Percentiles rank a stretch among this genome's conserved stretches.
Conservation (phyloP, 164 flowering plant genomes). For the Magnolia officinalis region DNA sequence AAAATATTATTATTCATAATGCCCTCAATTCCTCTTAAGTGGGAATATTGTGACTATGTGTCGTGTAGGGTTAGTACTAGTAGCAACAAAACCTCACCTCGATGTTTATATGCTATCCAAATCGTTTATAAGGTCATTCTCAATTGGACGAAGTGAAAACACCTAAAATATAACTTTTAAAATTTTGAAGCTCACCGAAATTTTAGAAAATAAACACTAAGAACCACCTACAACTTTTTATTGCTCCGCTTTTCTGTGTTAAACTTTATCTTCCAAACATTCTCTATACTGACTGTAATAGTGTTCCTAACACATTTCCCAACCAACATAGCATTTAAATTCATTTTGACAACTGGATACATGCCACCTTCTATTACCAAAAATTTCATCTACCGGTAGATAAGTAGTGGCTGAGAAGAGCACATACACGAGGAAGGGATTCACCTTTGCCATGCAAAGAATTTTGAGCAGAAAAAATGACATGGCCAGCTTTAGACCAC, state of each 20-base stretch:
- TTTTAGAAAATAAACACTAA: neutral
- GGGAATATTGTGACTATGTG: too few species aligned
- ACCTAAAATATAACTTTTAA: too few species aligned
- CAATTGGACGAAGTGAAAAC: too few species aligned
- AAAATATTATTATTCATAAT: too few species aligned
- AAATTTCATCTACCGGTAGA: neutral
- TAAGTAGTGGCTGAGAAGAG: neutral
- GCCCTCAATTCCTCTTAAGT: too few species aligned
- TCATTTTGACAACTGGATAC: constrained; percentile 46
- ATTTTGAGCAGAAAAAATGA: constrained; percentile 70
- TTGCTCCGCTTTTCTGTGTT: constrained; percentile 50
- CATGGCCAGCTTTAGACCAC: constrained; percentile 86
- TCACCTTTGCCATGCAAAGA: constrained; percentile 51
- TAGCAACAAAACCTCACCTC: too few species aligned
- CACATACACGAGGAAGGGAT: constrained; percentile 16
- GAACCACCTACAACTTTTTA: constrained; percentile 86
- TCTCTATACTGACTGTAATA: constrained; percentile 42
- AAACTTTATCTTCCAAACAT: constrained; percentile 58
- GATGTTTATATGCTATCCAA: too few species aligned
- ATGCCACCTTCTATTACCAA: neutral
- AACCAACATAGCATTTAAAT: constrained; percentile 27
- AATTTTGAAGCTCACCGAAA: too few species aligned
- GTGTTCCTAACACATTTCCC: constrained; percentile 42
- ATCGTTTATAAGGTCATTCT: too few species aligned
- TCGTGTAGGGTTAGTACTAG: too few species aligned